phyloP scores from a whole-genome alignment of 2,329 filamentous ascomycete genomes.

The Fusarium xyrophilum region DNA sequence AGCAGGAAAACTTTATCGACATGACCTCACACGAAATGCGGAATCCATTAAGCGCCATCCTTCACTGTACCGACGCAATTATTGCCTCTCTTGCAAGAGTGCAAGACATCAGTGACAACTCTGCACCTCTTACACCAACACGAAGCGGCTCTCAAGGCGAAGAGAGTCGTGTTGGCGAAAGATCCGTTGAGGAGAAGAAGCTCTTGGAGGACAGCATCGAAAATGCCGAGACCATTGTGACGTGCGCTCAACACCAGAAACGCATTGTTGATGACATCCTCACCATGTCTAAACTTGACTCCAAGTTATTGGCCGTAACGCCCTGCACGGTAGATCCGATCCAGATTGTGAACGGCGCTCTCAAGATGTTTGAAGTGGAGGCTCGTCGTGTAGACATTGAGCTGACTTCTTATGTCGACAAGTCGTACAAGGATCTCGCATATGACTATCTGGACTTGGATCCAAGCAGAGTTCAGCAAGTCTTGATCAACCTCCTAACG shows the following conservation, averaged over 20 bases:
- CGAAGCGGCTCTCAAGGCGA: conserved; percentile 11
- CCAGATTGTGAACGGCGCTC: conserved; percentile 67
- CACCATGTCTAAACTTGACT: conserved; percentile 78
- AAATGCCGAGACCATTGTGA: conserved; percentile 77
- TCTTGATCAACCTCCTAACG: conserved; percentile 80
- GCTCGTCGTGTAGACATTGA: conserved; percentile 72
- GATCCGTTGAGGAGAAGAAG: conserved; percentile 48
- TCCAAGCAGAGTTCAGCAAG: conserved; percentile 76
- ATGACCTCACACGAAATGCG: conserved; percentile 77
- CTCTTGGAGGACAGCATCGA: conserved; percentile 70
- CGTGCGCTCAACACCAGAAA: conserved; percentile 82
- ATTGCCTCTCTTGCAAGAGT: conserved; percentile 57
- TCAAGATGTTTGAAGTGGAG: conserved; percentile 83
- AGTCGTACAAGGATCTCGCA: conserved; percentile 63
- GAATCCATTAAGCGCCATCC: conserved; percentile 75
- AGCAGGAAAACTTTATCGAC: conserved; percentile 84
- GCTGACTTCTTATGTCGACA: conserved; percentile 68
- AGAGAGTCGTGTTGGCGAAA: conserved; percentile 10
- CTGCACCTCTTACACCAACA: conserved; percentile 38
- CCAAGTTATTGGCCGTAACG: conserved; percentile 74
- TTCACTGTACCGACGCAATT: conserved; percentile 78
- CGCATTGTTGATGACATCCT: conserved; percentile 78
- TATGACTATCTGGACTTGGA: conserved; percentile 74
- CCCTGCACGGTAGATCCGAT: conserved; percentile 73
- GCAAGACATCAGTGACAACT: conserved; percentile 48